A percentile compares a stretch with the other conserved stretches of the same genome.
phyloP scores from a whole-genome alignment of 2,329 filamentous ascomycete genomes.

The Xylaria sp. region DNA sequence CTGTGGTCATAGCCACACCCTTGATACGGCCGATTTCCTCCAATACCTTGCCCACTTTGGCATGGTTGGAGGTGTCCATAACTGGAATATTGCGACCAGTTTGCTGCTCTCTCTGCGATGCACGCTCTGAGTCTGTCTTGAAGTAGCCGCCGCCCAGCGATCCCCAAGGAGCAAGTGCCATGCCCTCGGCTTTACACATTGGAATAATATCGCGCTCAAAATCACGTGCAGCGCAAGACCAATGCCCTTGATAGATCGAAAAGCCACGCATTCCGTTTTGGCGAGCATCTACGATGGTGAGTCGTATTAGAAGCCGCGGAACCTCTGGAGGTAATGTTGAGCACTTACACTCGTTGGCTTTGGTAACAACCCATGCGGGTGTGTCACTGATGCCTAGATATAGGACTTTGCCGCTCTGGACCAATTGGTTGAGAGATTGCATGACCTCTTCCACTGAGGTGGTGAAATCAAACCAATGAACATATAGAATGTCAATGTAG shows the following conservation, averaged over 20 bases:
- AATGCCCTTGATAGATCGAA: slow-evolving; percentile 69
- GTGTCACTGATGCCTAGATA: slow-evolving; percentile 51
- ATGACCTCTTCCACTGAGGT: slow-evolving; percentile 19
- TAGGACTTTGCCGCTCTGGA: slow-evolving; percentile 63
- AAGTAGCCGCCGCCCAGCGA: slow-evolving; percentile 59
- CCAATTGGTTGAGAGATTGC: slow-evolving; percentile 60
- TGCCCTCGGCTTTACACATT: slow-evolving; percentile 66
- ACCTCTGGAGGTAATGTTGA: neutral
- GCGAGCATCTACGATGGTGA: slow-evolving; percentile 63
- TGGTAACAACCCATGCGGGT: slow-evolving; percentile 69
- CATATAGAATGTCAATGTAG: slow-evolving; percentile 66
- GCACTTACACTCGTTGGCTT: slow-evolving; percentile 2
- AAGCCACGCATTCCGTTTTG: slow-evolving; percentile 73
- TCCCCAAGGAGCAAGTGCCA: slow-evolving; percentile 65
- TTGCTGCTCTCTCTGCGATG: slow-evolving; percentile 49
- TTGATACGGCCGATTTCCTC: slow-evolving; percentile 63
- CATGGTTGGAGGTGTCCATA: slow-evolving; percentile 42
- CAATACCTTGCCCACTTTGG: slow-evolving; percentile 59
- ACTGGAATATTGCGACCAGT: slow-evolving; percentile 53
- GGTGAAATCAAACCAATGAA: neutral
- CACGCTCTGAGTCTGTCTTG: slow-evolving; percentile 49
- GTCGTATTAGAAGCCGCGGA: slow-evolving; percentile 56
- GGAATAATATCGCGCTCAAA: slow-evolving; percentile 71
- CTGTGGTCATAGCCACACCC: slow-evolving; percentile 59
- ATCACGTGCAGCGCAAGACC: slow-evolving; percentile 66